Evolutionary conservation across 495 filamentous ascomycete species (phyloP), one percentile per base, ranked within the genome.

Genomic region (Apiosordaria backusii): DNA sequence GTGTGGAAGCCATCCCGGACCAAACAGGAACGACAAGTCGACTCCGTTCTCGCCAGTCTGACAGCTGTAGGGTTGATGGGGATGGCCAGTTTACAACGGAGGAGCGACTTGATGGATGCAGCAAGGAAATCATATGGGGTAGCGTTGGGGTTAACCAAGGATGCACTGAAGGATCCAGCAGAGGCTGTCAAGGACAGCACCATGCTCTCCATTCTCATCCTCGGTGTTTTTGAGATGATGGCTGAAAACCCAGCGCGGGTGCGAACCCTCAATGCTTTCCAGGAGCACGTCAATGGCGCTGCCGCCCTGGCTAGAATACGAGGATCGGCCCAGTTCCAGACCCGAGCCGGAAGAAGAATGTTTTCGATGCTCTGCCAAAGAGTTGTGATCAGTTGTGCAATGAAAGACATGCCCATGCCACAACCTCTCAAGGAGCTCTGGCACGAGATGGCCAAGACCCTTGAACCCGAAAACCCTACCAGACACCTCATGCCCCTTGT

Each of bases 101-200:
- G 79, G 7, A 72, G 64, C 24, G 73, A 75, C 22, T 73, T 80
- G 65, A 82, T 79, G 70, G 71, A 81, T 24, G 71, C 75, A 22
- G 79, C 81, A 21, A 78, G 79, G 22, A 78, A 80, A 62, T 81
- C 80, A 45, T 83, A 83, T 61, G 79, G 81, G 19, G 74, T 77
- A 4, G 80, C 81, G 25, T 69, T 83, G 6, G 78, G 77, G 24
- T 64, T 82, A 57, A 83, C 78, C 5, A 88, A 85, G 61, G 72
- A 78, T 22, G 87, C 88, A 18, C 71, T 90, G 15, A 69, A 76
- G 58, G 78, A 85, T 62, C 79, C 82, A 4, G 74, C 72, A 10
- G 82, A 88, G 52, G 86, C 84, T 53, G 82, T 80, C 66, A 82
- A 85, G 54, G 87, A 90, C 72, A 80, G 79, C 59, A 88, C 87